Percentiles rank a stretch among this genome's conserved stretches.
These are phyloP conservation scores for Mycena vitilis DNA, from an alignment of 768 basidiomycete species.

Conservation along the genomic window DNA sequence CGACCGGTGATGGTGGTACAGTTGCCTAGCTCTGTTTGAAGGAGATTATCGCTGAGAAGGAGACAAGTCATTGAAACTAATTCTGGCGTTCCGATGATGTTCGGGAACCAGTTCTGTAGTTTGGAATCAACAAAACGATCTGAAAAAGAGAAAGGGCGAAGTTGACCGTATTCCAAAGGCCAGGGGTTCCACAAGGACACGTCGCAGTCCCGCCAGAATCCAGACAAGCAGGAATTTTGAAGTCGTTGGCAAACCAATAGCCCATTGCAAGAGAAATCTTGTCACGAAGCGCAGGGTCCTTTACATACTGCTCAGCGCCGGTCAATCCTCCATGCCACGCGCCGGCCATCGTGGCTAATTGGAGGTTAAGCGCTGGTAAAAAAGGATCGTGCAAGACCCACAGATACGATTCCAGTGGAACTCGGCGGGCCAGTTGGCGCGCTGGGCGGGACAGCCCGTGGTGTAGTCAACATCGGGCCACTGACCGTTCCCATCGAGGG, in stretches of 20 bases:
- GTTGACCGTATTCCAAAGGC: conserved; percentile 50
- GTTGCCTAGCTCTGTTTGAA: conserved; percentile 52
- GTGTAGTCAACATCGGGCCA: conserved; percentile 76
- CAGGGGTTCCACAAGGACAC: conserved; percentile 69
- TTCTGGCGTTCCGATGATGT: conserved; percentile 72
- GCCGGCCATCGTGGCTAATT: conserved; percentile 62
- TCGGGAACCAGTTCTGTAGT: conserved; percentile 74
- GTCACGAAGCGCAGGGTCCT: conserved; percentile 51
- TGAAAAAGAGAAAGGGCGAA: not conserved
- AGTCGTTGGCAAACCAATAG: conserved; percentile 74
- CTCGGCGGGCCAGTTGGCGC: conserved; percentile 79
- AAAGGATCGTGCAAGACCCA: conserved; percentile 7
- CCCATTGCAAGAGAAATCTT: conserved; percentile 66
- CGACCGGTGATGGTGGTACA: conserved; percentile 65
- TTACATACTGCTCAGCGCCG: conserved; percentile 55
- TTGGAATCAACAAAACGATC: not conserved
- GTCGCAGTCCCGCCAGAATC: conserved; percentile 61
- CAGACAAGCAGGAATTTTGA: conserved; percentile 63
- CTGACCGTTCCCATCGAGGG: conserved; percentile 60
- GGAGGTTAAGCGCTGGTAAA: conserved; percentile 2
- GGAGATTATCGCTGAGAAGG: conserved; percentile 61
- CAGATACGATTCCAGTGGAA: conserved; percentile 35
- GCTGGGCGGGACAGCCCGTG: conserved; percentile 68
- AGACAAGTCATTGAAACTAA: conserved; percentile 69
- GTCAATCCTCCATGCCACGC: conserved; percentile 66